Percentiles rank a stretch among this genome's conserved stretches.
phyloP scores from a whole-genome alignment of 129 eudicot genomes.

The Erigeron canadensis region DNA sequence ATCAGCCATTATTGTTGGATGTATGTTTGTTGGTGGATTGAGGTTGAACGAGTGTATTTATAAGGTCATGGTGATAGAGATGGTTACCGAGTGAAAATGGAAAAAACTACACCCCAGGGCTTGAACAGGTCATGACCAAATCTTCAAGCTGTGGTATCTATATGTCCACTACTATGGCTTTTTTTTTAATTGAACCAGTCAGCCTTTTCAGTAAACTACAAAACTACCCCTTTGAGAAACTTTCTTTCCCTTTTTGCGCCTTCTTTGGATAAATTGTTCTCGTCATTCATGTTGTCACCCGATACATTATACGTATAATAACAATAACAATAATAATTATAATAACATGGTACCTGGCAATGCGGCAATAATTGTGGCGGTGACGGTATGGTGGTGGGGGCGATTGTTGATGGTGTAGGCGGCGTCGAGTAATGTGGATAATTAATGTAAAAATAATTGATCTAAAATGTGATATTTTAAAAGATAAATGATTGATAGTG shows the following conservation, averaged over 20 bases:
- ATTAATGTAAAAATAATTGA: too few species aligned
- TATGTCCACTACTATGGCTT: slow-evolving; percentile 20
- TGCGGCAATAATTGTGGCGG: too few species aligned
- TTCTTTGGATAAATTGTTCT: neutral
- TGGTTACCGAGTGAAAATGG: slow-evolving; percentile 40
- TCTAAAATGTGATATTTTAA: too few species aligned
- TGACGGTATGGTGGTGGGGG: too few species aligned
- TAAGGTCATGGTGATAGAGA: slow-evolving; percentile 28
- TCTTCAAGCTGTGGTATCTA: neutral
- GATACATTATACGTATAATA: too few species aligned
- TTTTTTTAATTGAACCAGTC: slow-evolving; percentile 38
- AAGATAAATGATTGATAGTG: too few species aligned
- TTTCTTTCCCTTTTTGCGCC: neutral
- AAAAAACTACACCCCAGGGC: slow-evolving; percentile 21
- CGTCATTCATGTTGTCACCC: too few species aligned
- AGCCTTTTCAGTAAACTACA: slow-evolving; percentile 10
- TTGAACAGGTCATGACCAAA: slow-evolving; percentile 39
- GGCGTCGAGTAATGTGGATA: too few species aligned
- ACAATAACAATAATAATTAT: too few species aligned
- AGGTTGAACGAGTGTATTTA: neutral
- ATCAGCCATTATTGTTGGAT: too few species aligned
- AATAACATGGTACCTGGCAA: too few species aligned
- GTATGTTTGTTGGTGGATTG: slow-evolving; percentile 2
- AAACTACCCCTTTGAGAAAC: slow-evolving; percentile 12
- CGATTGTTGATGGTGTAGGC: too few species aligned